Base-by-base conservation (phyloP, 2,329 filamentous ascomycete species). In the Neospermospora avenae region DNA sequence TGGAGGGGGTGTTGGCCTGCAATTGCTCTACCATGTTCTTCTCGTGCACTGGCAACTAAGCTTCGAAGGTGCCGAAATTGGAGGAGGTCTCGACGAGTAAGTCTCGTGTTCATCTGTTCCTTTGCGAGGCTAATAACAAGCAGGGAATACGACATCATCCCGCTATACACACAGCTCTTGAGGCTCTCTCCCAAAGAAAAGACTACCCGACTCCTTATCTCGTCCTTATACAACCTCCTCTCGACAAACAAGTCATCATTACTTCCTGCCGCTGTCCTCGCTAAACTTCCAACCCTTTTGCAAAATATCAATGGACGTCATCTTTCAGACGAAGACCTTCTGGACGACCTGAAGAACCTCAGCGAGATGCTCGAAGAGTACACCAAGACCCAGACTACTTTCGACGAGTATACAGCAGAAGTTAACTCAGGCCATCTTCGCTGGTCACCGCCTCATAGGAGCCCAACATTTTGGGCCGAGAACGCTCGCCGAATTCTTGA, bases 101-200 rank as follows among this genome's bases (percentile, higher is more conserved):
- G 88, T 76, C 52, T 41, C 24, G 31, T 18, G 6, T 25, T 10
- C 48, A 5, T 4, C 52, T 22, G 8, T 24, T 18, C 14, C 31
- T 10, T 2, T n/a, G 31, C 31, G 11, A 34, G 53, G 37, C 67
- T 76, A 74, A 70, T 71, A 48, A 16, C n/a, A 61, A 48, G 39
- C 66, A 96, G 93, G 68, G 93, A 97, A 76, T 91, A 96, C 76
- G 93, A 98, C 71, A 88, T 98, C 67, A 83, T 98, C 64, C 83
- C 92, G 49, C 84, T 98, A 46, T 97, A 96, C 75, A 92, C 90
- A n/a, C 90, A 96, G 67, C 86, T 99, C 39, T 81, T 99, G 58
- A 89, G 92, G 57, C 81, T 96, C 44, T 98, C 95, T 2, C 93
- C 93, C 46, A 99, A 99, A 76, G 95, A 98, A 74, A 99, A 99